A percentile compares a stretch with the other conserved stretches of the same genome.
These are phyloP conservation scores for Cladobotryum protrusum DNA, from an alignment of 2,329 filamentous ascomycete species.

Conservation along the genomic window DNA sequence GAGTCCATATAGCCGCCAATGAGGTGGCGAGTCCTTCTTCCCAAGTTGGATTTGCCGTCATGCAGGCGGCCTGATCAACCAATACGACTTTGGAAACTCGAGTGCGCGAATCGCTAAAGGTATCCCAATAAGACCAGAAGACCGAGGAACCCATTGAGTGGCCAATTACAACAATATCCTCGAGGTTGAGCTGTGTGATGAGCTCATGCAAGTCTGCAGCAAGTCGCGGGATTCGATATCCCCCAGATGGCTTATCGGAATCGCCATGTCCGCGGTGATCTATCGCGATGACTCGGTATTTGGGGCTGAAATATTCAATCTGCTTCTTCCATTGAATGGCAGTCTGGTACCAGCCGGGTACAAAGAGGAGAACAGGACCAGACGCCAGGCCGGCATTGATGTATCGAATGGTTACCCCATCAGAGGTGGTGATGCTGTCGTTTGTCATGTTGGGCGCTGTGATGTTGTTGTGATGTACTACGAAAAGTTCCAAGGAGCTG, in stretches of 20 bases:
- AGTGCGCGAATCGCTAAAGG: constrained; percentile 19
- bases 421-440: constrained; percentile 6
- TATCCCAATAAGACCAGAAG: constrained; percentile 27
- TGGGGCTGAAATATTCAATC: constrained; percentile 21
- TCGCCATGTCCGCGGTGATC: constrained; percentile 29
- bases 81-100: constrained; percentile 23
- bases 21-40: constrained; percentile 16
- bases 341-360: constrained; percentile 28
- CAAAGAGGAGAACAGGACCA: constrained; percentile 24
- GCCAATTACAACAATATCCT: constrained; percentile 24
- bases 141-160: constrained; percentile 31
- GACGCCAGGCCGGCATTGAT: constrained; percentile 11
- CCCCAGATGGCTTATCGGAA: constrained; percentile 26
- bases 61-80: constrained; percentile 23
- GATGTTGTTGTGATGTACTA: too few relatives aligned
- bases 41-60: constrained; percentile 24
- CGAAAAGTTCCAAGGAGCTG: too few relatives aligned
- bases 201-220: constrained; percentile 24
- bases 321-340: constrained; percentile 27
- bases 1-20: constrained; percentile 19
- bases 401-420: constrained; percentile 14
- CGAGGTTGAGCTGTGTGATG: constrained; percentile 23
- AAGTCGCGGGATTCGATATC: constrained; percentile 23
- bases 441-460: too few relatives aligned
- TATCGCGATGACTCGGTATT: constrained; percentile 25